phyloP scores from a whole-genome alignment of 2,329 filamentous ascomycete species.

The Orbilia quercus region DNA sequence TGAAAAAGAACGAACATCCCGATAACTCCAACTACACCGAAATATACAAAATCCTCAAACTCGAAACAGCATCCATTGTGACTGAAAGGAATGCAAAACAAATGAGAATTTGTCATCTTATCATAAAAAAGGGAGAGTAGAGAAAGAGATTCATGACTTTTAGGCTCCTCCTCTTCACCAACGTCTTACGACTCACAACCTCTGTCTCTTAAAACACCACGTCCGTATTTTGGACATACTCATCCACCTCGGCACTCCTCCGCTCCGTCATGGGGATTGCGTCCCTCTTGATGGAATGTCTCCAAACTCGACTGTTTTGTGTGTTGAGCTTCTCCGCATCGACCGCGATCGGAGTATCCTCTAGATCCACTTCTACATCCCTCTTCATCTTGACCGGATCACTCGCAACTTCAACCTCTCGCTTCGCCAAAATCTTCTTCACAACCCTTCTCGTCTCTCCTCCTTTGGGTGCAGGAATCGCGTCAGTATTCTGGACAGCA shows the following conservation, averaged over 20 bases:
- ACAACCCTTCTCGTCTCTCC: constrained; percentile 3
- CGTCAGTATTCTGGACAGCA: constrained; percentile 21
- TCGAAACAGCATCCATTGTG: neutral
- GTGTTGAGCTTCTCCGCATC: constrained; percentile 6
- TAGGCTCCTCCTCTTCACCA: constrained; percentile 2
- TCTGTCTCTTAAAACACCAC: constrained; percentile 19
- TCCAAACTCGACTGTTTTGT: constrained; percentile 13
- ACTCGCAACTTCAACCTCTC: neutral
- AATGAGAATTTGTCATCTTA: constrained; percentile 8
- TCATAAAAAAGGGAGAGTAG: neutral
- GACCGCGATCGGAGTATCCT: neutral
- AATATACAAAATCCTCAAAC: constrained; percentile 9
- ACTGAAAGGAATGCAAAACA: neutral
- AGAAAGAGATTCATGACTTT: constrained; percentile 21
- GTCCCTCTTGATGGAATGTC: constrained; percentile 13
- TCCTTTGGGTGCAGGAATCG: neutral
- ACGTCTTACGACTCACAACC: neutral
- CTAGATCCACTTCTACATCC: neutral
- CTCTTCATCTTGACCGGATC: neutral
- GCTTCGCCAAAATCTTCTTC: constrained; percentile 1
- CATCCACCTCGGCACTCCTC: constrained; percentile 10
- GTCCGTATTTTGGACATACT: constrained; percentile 23
- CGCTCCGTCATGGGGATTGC: neutral
- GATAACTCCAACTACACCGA: constrained; percentile 16
- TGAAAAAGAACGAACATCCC: neutral